Evolutionary conservation across 768 basidiomycete species (phyloP).

Genomic region (Hygrophorus russula): DNA sequence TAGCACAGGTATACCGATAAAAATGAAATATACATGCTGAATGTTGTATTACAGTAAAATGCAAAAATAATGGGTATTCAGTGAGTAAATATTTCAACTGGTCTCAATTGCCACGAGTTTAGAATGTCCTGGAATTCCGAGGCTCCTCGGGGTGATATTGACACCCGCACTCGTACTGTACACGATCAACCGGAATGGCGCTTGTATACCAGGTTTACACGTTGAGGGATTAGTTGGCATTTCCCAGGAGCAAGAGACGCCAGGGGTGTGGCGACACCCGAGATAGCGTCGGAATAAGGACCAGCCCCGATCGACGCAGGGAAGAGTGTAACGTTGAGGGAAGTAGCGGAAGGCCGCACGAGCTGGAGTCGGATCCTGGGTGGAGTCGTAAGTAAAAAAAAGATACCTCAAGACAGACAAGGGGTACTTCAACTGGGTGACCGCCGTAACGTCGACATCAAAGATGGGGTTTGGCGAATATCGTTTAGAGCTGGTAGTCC

Average conservation of each 20-base stretch:
- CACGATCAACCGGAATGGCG: constrained; percentile 47
- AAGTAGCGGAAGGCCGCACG: constrained; percentile 27
- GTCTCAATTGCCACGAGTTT: no score
- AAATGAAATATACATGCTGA: no score
- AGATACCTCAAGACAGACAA: not conserved
- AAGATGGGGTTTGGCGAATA: constrained; percentile 64
- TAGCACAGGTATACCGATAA: no score
- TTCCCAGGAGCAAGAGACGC: constrained; percentile 43
- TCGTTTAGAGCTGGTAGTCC: constrained; percentile 45
- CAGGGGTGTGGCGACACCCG: constrained; percentile 56
- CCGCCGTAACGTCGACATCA: constrained; percentile 41
- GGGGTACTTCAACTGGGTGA: constrained; percentile 49
- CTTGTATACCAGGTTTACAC: constrained; percentile 46
- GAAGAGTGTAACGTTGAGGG: constrained; percentile 56
- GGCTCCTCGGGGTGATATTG: not conserved
- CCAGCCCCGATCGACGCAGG: constrained; percentile 44
- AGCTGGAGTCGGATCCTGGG: constrained; percentile 64
- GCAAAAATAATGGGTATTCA: no score
- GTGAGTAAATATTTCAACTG: no score
- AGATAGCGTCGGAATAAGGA: constrained; percentile 62
- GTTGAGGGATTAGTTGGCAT: constrained; percentile 73
- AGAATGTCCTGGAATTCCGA: no score
- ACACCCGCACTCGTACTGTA: constrained; percentile 31
- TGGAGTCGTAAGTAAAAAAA: not conserved
- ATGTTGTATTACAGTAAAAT: no score